Evolutionary conservation across 768 basidiomycete genomes (phyloP).

Genomic region (Boletus vermiculosoides): DNA sequence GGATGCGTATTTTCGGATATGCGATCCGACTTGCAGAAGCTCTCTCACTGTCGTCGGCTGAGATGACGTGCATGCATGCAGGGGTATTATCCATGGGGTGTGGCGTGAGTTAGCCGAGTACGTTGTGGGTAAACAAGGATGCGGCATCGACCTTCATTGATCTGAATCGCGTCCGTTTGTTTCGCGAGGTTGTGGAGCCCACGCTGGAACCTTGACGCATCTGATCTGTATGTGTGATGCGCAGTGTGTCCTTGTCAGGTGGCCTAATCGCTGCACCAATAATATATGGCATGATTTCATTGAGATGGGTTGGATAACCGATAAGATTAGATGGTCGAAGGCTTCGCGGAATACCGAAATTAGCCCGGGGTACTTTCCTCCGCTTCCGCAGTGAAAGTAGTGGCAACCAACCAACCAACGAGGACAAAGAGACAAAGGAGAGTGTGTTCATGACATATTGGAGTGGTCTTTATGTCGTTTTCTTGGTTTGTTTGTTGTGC

Average conservation of each 20-base stretch:
- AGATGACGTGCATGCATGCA: conserved; percentile 18
- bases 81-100: conserved; percentile 17
- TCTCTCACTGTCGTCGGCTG: conserved; percentile 16
- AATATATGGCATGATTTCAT: conserved; percentile 16
- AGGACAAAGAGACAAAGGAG: conserved; percentile 7
- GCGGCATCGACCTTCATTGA: conserved; percentile 13
- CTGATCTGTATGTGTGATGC: conserved; percentile 18
- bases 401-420: background rate
- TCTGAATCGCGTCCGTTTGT: conserved; percentile 12
- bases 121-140: conserved; percentile 23
- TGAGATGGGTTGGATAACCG: conserved; percentile 13
- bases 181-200: conserved; percentile 30
- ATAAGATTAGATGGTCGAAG: conserved; percentile 32
- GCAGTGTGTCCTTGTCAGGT: conserved; percentile 5
- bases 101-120: conserved; percentile 29
- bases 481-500: background rate
- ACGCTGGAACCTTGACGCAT: conserved; percentile 30
- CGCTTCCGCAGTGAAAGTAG: conserved; percentile 1
- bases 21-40: conserved; percentile 17
- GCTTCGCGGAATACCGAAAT: conserved; percentile 12
- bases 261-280: conserved; percentile 4
- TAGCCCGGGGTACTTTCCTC: background rate
- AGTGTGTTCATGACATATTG: background rate
- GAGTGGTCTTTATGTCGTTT: background rate
- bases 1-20: conserved; percentile 13